These are phyloP conservation scores for Gentiana dahurica DNA, from an alignment of 257 asterid species.

Conservation along the genomic window DNA sequence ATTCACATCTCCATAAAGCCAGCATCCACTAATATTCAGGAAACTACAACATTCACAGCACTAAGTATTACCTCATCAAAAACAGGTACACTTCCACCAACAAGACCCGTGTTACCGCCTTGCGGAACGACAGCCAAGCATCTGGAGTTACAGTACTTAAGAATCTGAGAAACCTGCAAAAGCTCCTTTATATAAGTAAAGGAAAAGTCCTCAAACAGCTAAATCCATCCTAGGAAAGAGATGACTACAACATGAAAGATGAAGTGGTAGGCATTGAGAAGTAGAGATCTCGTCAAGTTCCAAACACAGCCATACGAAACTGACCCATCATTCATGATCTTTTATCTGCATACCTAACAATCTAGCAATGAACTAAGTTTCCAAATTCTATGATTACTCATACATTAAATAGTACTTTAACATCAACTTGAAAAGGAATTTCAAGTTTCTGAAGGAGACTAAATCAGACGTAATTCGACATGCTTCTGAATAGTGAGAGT, in stretches of 20 bases:
- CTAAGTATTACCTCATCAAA: conserved; percentile 67
- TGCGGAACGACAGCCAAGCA: conserved; percentile 96
- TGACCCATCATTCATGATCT: too few species aligned
- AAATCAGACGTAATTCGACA: too few species aligned
- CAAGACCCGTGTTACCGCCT: conserved; percentile 99
- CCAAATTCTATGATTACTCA: too few species aligned
- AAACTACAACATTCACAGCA: too few species aligned
- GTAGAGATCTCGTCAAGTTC: neutral
- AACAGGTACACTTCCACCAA: conserved; percentile 97
- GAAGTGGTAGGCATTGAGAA: neutral
- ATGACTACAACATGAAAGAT: neutral
- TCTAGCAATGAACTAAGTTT: too few species aligned
- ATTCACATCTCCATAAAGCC: too few species aligned
- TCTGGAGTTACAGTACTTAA: conserved; percentile 75
- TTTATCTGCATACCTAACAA: neutral
- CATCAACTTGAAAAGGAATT: too few species aligned
- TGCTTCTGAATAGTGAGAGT: too few species aligned
- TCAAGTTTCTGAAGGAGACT: too few species aligned
- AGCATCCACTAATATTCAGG: too few species aligned
- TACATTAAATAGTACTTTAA: too few species aligned
- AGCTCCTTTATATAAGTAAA: neutral
- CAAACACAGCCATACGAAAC: neutral
- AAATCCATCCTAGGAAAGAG: neutral
- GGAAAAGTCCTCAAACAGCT: neutral
- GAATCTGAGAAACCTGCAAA: conserved; percentile 82